Conservation (phyloP, 2,329 filamentous ascomycete species). For the Lecanicillium sp. region DNA sequence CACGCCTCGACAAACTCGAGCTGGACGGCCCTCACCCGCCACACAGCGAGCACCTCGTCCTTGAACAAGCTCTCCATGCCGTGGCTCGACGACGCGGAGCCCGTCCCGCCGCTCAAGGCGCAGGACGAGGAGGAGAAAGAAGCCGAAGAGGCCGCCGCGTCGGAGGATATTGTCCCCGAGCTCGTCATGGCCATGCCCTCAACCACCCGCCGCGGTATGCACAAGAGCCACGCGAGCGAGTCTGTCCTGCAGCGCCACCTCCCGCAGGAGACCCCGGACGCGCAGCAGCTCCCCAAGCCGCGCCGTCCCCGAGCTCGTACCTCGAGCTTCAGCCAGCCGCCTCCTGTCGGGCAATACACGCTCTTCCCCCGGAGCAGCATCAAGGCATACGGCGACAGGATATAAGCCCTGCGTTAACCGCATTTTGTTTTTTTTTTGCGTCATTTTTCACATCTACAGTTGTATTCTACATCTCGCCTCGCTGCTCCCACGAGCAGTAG, state of each 20-base stretch:
- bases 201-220: constrained; percentile 21
- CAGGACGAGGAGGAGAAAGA: background rate
- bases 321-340: constrained; percentile 38
- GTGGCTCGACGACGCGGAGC: constrained; percentile 28
- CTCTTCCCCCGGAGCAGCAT: constrained; percentile 36
- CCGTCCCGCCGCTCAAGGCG: constrained; percentile 18
- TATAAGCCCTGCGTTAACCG: background rate
- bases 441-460: too few relatives aligned
- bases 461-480: too few relatives aligned
- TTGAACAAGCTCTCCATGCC: constrained; percentile 29
- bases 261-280: constrained; percentile 23
- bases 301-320: constrained; percentile 39
- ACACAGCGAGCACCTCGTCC: constrained; percentile 48
- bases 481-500: too few relatives aligned
- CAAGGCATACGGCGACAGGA: constrained; percentile 20
- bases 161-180: constrained; percentile 30
- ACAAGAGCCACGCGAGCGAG: constrained; percentile 35
- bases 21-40: constrained; percentile 47
- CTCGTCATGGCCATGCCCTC: constrained; percentile 25
- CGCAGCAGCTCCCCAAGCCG: constrained; percentile 25
- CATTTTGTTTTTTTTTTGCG: constrained; percentile 10
- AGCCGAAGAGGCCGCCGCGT: constrained; percentile 20
- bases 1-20: constrained; percentile 50
- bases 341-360: constrained; percentile 42
- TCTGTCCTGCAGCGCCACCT: constrained; percentile 25